Base-by-base conservation (phyloP, 495 filamentous ascomycete genomes). In the Echria macrotheca region DNA sequence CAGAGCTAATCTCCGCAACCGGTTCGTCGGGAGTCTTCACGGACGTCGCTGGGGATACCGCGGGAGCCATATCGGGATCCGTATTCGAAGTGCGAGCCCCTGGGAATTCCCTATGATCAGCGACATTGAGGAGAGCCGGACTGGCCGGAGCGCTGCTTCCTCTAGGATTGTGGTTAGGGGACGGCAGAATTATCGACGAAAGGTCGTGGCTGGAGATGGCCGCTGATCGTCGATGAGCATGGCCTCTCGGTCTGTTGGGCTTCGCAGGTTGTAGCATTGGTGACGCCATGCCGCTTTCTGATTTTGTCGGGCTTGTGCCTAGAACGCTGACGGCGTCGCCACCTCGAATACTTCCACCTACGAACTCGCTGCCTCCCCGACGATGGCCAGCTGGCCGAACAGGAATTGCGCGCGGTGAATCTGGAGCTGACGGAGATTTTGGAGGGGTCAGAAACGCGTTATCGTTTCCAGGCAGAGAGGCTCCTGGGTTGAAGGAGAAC, bases 131-230 rank as follows among this genome's bases (percentile, higher is more conserved):
- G 29, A 81, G 74, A 19, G 80, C 72, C n/a, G 87, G 86, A 38
- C 83, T 84, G 31, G 71, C 67, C 4, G 89, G 87, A 5, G 85
- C 83, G 58, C 82, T 90, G 40, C 70, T 80, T 25, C 76, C 73
- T 38, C 71, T 70, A 23, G 74, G 35, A 46, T 67, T 68, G 15
- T 79, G 62, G 17, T 61, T 63, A 2, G 76, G 62, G 9, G 78
- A 76, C 49, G 84, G 83, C 19, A 88, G 68, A 37, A 95, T 86
- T 15, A 81, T 75, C 5, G 81, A 82, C 5, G 63, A 56, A 3
- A 94, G 64, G 67, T 96, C 90, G 50, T 89, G 82, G 51, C 76
- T 84, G n/a, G 89, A 93, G 9, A 95, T 82, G 1, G 90, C 90
- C 26, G 80, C 83, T n/a, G 88, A 94, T 49, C 90, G 80, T 42